Conservation (phyloP, 1,284 basidiomycete species). For the Vanrija sp. region DNA sequence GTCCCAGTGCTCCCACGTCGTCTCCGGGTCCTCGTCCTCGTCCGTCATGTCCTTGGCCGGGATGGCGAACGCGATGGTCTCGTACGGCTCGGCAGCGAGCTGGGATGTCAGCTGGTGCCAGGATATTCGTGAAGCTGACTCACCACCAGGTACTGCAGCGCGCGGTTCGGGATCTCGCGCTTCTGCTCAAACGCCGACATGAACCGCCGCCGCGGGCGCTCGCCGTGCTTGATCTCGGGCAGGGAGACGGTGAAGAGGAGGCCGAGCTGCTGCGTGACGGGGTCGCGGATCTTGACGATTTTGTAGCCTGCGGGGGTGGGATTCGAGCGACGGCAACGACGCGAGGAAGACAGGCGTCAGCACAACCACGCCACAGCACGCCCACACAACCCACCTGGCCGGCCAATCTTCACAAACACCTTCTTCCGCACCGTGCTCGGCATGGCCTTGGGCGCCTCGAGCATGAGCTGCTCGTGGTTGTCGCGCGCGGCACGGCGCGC, state of each 20-base stretch:
- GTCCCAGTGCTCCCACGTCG: constrained; percentile 95
- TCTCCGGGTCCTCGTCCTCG: constrained; percentile 76
- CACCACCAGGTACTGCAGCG: constrained; percentile 95
- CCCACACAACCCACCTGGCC: constrained; percentile 62
- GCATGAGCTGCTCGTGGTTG: constrained; percentile 86
- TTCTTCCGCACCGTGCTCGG: constrained; percentile 68
- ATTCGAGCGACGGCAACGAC: neutral
- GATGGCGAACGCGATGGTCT: constrained; percentile 96
- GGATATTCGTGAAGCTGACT: constrained; percentile 42
- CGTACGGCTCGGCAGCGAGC: constrained; percentile 98
- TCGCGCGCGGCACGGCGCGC: constrained; percentile 92
- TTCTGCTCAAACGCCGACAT: constrained; percentile 99
- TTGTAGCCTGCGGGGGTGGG: constrained; percentile 40
- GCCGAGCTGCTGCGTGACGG: constrained; percentile 57
- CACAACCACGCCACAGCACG: neutral
- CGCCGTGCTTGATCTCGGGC: constrained; percentile 85
- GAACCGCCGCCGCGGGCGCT: constrained; percentile 82
- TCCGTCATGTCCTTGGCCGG: constrained; percentile 92
- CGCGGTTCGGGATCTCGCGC: constrained; percentile 87
- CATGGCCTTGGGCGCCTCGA: constrained; percentile 64
- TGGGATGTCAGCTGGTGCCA: constrained; percentile 39
- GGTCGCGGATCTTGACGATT: constrained; percentile 54
- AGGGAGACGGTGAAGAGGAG: constrained; percentile 96
- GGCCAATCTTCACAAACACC: constrained; percentile 94
- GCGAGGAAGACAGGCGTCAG: constrained; percentile 6